phyloP scores from a whole-genome alignment of 2,329 filamentous ascomycete species.

The Alternaria gaisen region DNA sequence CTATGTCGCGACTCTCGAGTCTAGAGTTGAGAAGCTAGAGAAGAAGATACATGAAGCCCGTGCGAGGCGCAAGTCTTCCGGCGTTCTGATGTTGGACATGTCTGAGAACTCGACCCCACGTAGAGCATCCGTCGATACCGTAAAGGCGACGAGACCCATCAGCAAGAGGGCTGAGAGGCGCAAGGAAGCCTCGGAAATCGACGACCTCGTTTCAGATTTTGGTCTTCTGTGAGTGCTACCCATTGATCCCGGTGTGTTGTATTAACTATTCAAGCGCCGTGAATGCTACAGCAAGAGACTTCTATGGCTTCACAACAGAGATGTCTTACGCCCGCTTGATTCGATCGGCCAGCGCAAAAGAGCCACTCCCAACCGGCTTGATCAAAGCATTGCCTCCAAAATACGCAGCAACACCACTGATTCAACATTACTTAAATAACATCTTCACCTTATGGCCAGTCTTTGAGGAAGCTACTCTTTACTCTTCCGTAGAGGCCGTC shows the following conservation, averaged over 20 bases:
- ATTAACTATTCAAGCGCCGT: conserved; percentile 70
- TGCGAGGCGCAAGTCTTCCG: conserved; percentile 76
- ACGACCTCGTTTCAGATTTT: conserved; percentile 92
- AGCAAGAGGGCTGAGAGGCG: conserved; percentile 57
- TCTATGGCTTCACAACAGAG: conserved; percentile 84
- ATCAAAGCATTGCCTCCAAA: conserved; percentile 73
- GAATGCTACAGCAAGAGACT: conserved; percentile 93
- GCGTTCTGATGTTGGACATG: conserved; percentile 69
- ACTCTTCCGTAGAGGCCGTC: conserved; percentile 80
- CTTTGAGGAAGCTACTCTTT: conserved; percentile 81
- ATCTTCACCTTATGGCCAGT: conserved; percentile 82
- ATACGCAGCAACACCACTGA: conserved; percentile 71
- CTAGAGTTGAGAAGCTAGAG: conserved; percentile 87
- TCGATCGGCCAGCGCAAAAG: conserved; percentile 80
- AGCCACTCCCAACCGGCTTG: conserved; percentile 70
- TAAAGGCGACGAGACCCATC: conserved; percentile 43
- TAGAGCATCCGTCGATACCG: conserved; percentile 47
- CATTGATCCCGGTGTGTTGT: not conserved
- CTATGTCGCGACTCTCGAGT: conserved; percentile 95
- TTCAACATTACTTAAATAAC: conserved; percentile 86
- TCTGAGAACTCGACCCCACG: conserved; percentile 64
- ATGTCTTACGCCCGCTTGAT: conserved; percentile 94
- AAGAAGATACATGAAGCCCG: conserved; percentile 72
- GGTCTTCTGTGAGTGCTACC: conserved; percentile 75
- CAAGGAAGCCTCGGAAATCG: conserved; percentile 84